Conservation (phyloP, 2,329 filamentous ascomycete genomes). For the Nemania abortiva region DNA sequence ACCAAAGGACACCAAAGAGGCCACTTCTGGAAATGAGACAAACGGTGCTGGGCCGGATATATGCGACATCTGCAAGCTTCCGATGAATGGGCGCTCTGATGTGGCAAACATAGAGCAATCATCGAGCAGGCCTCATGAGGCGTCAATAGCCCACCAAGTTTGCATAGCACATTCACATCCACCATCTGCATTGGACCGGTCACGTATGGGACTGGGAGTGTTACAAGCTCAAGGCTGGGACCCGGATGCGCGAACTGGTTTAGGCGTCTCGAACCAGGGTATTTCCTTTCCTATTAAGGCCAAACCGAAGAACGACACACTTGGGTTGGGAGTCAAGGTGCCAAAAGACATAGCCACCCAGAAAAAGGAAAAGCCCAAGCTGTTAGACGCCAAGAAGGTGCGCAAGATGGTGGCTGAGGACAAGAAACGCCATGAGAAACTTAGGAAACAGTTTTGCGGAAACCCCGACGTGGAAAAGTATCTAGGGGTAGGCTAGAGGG, state of each 20-base stretch:
- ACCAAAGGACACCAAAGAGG: conserved; percentile 52
- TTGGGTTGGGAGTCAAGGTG: conserved; percentile 74
- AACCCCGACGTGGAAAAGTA: conserved; percentile 83
- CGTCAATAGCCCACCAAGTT: conserved; percentile 77
- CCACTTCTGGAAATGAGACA: conserved; percentile 29
- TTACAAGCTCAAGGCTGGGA: conserved; percentile 79
- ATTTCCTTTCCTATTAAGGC: conserved; percentile 81
- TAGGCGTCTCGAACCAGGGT: conserved; percentile 79
- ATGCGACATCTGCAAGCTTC: conserved; percentile 73
- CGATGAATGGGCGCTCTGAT: conserved; percentile 53
- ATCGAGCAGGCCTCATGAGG: conserved; percentile 61
- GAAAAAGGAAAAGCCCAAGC: conserved; percentile 58
- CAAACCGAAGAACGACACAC: conserved; percentile 77
- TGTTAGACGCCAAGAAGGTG: conserved; percentile 77
- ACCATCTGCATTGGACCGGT: conserved; percentile 77
- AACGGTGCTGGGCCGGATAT: conserved; percentile 43
- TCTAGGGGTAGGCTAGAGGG: conserved; percentile 60
- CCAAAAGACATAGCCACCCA: conserved; percentile 56
- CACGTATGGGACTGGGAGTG: conserved; percentile 75
- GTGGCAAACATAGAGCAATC: conserved; percentile 21
- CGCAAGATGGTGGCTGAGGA: conserved; percentile 72
- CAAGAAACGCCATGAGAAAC: conserved; percentile 70
- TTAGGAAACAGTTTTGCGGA: conserved; percentile 79
- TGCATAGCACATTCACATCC: conserved; percentile 76
- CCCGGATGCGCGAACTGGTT: conserved; percentile 76